Evolutionary conservation across 208 protist genomes (phyloP).

Genomic region (Hexamita inflata): DNA sequence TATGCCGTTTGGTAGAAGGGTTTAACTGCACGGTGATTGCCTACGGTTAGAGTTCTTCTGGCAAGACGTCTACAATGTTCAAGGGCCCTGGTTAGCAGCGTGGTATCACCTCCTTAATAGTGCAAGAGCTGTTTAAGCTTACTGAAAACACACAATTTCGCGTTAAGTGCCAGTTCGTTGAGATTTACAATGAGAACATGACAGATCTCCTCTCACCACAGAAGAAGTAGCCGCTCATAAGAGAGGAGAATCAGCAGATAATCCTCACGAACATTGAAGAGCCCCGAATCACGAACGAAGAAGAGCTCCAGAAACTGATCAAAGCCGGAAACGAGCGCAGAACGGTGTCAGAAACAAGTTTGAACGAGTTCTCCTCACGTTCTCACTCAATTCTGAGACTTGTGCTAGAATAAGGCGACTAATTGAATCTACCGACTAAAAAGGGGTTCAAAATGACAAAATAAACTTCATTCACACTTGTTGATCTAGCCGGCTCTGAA

Average conservation of each 20-base stretch:
- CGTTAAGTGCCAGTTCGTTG: conserved; percentile 31
- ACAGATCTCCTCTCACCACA: conserved; percentile 40
- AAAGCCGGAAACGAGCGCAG: background rate
- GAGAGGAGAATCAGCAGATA: background rate
- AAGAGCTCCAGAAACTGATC: background rate
- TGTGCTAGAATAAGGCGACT: background rate
- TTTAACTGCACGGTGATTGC: conserved; percentile 23
- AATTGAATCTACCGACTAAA: background rate
- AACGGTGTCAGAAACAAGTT: conserved; percentile 1
- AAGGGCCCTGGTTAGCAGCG: background rate
- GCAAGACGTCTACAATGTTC: conserved; percentile 31
- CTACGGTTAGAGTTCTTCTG: conserved; percentile 29
- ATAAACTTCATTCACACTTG: conserved; percentile 20
- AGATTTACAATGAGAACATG: conserved; percentile 51
- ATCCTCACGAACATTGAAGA: background rate
- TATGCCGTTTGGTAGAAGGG: conserved; percentile 12
- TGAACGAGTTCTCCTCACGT: conserved; percentile 25
- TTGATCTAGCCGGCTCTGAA: conserved; percentile 38
- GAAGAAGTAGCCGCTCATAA: conserved; percentile 7
- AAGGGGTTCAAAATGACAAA: background rate
- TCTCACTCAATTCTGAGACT: conserved; percentile 28
- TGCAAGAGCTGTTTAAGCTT: background rate
- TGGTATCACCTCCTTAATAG: background rate
- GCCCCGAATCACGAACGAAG: no score
- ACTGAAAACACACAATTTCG: background rate